phyloP scores from a whole-genome alignment of 495 filamentous ascomycete species.

The Tuber aestivum region DNA sequence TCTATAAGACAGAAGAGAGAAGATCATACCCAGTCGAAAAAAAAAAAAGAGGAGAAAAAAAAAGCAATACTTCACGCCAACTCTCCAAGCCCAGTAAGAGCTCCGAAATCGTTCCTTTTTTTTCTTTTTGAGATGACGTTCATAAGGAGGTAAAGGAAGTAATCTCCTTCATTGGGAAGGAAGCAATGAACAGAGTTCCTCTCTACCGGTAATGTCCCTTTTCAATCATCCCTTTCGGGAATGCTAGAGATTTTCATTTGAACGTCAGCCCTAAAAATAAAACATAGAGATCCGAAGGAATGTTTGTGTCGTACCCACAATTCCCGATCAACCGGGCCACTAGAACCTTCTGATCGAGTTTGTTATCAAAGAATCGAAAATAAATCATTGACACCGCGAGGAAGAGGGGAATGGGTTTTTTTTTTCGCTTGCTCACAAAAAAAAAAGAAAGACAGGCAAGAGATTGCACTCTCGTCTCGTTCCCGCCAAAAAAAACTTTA shows the following conservation, averaged over 20 bases:
- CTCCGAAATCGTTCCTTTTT: slow-evolving; percentile 2
- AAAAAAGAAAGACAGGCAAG: background rate
- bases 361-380: background rate
- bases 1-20: background rate
- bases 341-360: too few species aligned
- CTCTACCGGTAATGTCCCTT: background rate
- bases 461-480: background rate
- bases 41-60: slow-evolving; percentile 15
- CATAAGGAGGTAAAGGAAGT: background rate
- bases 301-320: slow-evolving; percentile 3
- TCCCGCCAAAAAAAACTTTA: background rate
- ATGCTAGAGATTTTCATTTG: background rate
- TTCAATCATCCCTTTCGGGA: background rate
- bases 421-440: background rate
- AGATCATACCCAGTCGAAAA: slow-evolving; percentile 10
- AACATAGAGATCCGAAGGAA: background rate
- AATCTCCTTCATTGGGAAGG: background rate
- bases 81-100: slow-evolving; percentile 2
- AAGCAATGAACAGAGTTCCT: background rate
- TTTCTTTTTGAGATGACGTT: background rate
- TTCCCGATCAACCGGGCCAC: background rate
- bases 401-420: background rate
- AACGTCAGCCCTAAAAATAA: background rate
- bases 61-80: slow-evolving; percentile 15
- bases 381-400: slow-evolving; percentile 1